Conservation (phyloP, 805 yeast genomes). For the Candida broadrunensis region DNA sequence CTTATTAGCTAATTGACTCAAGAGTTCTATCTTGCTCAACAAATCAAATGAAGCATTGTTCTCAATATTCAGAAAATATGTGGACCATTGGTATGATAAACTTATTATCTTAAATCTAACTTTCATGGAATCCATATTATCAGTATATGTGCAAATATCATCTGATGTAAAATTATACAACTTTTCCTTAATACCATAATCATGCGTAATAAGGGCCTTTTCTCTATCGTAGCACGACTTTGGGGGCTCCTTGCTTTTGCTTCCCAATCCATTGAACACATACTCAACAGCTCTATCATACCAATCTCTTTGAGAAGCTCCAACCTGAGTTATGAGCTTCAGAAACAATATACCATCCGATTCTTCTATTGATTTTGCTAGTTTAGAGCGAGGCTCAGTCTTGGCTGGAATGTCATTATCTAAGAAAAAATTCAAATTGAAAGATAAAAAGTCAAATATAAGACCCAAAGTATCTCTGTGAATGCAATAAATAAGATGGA, state of each 20-base stretch:
- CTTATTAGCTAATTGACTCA: background rate
- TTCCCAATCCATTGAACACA: constrained; percentile 25
- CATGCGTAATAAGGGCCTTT: constrained; percentile 17
- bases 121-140: constrained; percentile 25
- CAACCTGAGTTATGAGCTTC: constrained; percentile 20
- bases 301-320: constrained; percentile 18
- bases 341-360: constrained; percentile 8
- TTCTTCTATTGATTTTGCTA: background rate
- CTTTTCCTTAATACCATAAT: constrained; percentile 10
- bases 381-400: background rate
- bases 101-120: constrained; percentile 19
- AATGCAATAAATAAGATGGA: constrained; percentile 21
- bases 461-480: constrained; percentile 16
- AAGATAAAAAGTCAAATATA: constrained; percentile 17
- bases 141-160: constrained; percentile 12
- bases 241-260: constrained; percentile 11
- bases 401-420: no score
- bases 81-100: constrained; percentile 16
- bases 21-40: background rate
- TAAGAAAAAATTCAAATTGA: constrained; percentile 11
- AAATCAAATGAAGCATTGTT: background rate
- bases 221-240: constrained; percentile 26
- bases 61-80: constrained; percentile 1
- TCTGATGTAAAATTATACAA: constrained; percentile 2
- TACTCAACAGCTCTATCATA: constrained; percentile 28